A percentile compares a stretch with the other conserved stretches of the same genome.
Conservation (phyloP, 495 filamentous ascomycete genomes). For the Aspergillus campestris region DNA sequence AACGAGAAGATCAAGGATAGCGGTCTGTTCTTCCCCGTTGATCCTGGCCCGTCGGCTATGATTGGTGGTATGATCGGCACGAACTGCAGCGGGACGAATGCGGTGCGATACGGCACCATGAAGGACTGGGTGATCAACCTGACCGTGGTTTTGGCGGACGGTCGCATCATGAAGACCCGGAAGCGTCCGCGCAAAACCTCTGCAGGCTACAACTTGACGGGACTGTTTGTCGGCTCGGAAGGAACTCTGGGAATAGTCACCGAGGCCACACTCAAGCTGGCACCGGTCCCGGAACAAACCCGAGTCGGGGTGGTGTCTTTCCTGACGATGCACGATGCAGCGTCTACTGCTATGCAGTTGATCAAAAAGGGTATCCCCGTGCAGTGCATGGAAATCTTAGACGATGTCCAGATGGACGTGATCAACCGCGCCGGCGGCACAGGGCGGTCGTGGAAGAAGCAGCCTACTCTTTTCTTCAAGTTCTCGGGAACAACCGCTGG, state of each 20-base stretch:
- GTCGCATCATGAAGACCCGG: constrained; percentile 78
- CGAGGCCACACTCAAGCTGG: constrained; percentile 76
- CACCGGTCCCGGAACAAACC: constrained; percentile 64
- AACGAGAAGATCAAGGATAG: constrained; percentile 68
- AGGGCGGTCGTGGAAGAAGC: constrained; percentile 60
- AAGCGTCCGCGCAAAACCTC: constrained; percentile 58
- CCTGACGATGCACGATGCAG: constrained; percentile 65
- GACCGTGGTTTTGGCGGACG: constrained; percentile 89
- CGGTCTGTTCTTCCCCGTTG: constrained; percentile 84
- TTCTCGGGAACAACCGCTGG: constrained; percentile 67
- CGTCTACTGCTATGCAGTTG: constrained; percentile 69
- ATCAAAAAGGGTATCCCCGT: constrained; percentile 76
- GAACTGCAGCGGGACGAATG: constrained; percentile 88
- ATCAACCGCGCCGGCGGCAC: constrained; percentile 78
- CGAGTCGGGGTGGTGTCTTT: constrained; percentile 85
- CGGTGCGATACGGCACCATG: constrained; percentile 93
- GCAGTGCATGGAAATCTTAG: constrained; percentile 83
- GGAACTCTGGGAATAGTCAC: constrained; percentile 87
- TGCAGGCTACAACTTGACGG: constrained; percentile 82
- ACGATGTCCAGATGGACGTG: constrained; percentile 90
- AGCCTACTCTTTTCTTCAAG: constrained; percentile 91
- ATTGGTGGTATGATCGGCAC: constrained; percentile 97
- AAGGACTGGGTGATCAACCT: constrained; percentile 88
- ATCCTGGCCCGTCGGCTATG: constrained; percentile 64
- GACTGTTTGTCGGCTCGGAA: constrained; percentile 84